Evolutionary conservation across 2,329 filamentous ascomycete species (phyloP), one percentile per base, ranked within the genome.

Genomic region (Periglandula ipomoeae): DNA sequence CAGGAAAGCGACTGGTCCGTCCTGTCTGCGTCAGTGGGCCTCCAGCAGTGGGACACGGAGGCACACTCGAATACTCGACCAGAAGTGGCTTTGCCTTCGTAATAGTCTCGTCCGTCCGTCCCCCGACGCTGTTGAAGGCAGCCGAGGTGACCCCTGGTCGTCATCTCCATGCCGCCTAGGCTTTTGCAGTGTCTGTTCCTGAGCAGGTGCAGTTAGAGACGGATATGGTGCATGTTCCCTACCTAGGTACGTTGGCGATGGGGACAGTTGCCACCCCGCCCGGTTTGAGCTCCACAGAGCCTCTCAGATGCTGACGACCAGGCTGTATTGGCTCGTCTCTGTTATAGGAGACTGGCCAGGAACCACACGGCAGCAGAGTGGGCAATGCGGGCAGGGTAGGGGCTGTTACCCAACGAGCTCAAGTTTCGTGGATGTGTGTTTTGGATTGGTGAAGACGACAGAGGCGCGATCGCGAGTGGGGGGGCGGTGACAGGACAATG

Each of bases 21-120:
- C 38, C 37, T 39, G 27, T 49, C 46, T 50, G 34, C 52, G 46
- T 50, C 26, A 35, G 43, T 43, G 30, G 39, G 46, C 38, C n/a
- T 49, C 39, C 49, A 46, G 40, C 3, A 19, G 20, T 19, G 32
- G 44, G 15, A n/a, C n/a, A n/a, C n/a, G n/a, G n/a, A n/a, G n/a
- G n/a, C n/a, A n/a, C n/a, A n/a, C n/a, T n/a, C n/a, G n/a, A n/a
- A n/a, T n/a, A n/a, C n/a, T n/a, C n/a, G n/a, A n/a, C n/a, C n/a
- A n/a, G n/a, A n/a, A n/a, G 4, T 22, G 44, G 19, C 30, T 27
- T 22, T 30, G 34, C 10, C 8, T 38, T 38, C 44, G 5, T 13
- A 27, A 19, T n/a, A n/a, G 35, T 38, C 35, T 38, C 17, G 35
- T 7, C n/a, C 35, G 37, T n/a, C n/a, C n/a, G n/a, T n/a, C n/a